Evolutionary conservation across 345 rosid species (phyloP).

Genomic region (Eucalyptus regnans): DNA sequence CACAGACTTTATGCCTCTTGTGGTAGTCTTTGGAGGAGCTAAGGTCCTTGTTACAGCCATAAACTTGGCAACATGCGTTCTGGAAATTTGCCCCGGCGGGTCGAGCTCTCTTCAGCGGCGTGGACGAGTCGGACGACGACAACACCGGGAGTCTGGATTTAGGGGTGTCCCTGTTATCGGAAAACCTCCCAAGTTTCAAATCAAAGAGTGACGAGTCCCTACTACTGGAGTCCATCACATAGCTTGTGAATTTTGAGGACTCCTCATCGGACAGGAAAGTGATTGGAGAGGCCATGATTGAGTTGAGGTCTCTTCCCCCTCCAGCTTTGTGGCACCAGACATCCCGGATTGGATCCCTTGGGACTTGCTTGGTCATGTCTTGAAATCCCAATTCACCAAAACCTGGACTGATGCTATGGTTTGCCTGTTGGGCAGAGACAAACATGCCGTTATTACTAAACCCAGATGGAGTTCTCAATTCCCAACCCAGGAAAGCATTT

Average conservation of each 20-base stretch:
- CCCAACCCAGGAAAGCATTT: slow-evolving; percentile 15
- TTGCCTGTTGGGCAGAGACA: slow-evolving; percentile 8
- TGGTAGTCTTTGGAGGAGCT: slow-evolving; percentile 64
- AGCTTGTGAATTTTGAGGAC: slow-evolving; percentile 22
- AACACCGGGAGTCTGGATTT: background rate
- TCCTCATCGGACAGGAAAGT: slow-evolving; percentile 7
- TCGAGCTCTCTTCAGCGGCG: slow-evolving; percentile 20
- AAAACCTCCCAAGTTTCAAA: slow-evolving; percentile 3
- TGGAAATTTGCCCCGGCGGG: slow-evolving; percentile 5
- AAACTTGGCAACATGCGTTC: slow-evolving; percentile 52
- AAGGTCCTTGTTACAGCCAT: slow-evolving; percentile 71
- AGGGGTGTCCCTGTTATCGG: background rate
- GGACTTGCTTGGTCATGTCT: slow-evolving; percentile 10
- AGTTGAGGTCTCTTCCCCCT: slow-evolving; percentile 1
- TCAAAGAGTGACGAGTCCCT: slow-evolving; percentile 16
- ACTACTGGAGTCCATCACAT: slow-evolving; percentile 12
- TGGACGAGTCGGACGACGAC: slow-evolving; percentile 8
- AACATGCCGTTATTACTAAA: slow-evolving; percentile 4
- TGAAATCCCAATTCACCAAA: slow-evolving; percentile 20
- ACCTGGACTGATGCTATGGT: background rate
- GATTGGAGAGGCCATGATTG: background rate
- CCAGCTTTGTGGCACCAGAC: background rate
- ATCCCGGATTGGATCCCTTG: slow-evolving; percentile 4
- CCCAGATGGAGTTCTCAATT: slow-evolving; percentile 7
- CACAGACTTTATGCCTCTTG: slow-evolving; percentile 79